Conservation (phyloP, 345 rosid species). For the Hibiscus mutabilis region DNA sequence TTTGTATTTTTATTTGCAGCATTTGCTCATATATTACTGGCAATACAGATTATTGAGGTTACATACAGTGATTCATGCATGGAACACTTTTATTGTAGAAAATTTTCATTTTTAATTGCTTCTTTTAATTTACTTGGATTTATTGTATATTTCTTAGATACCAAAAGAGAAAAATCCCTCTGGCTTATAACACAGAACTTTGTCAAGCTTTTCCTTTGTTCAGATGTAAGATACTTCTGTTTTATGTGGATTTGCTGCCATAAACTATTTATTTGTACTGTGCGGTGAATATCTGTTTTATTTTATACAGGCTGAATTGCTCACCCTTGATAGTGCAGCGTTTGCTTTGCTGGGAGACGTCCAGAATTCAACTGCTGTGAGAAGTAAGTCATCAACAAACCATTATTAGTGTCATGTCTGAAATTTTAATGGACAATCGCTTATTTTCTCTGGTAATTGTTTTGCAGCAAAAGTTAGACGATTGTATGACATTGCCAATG, state of each 20-base stretch:
- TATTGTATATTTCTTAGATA: constrained; percentile 26
- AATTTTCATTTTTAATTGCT: neutral
- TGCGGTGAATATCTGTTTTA: constrained; percentile 2
- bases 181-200: constrained; percentile 69
- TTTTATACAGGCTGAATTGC: constrained; percentile 41
- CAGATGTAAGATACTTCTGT: constrained; percentile 45
- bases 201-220: constrained; percentile 77
- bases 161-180: constrained; percentile 60
- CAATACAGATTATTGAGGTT: neutral
- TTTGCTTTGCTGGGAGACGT: constrained; percentile 49
- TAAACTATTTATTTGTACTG: neutral
- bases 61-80: neutral
- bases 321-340: constrained; percentile 67
- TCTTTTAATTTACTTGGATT: neutral
- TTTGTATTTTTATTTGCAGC: neutral
- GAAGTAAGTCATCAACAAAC: constrained; percentile 37
- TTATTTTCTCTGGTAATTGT: constrained; percentile 12
- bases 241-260: neutral
- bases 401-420: constrained; percentile 7
- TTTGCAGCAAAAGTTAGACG: constrained; percentile 78
- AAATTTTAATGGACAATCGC: constrained; percentile 9
- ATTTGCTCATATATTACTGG: neutral
- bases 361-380: constrained; percentile 46
- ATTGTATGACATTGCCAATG: constrained; percentile 80
- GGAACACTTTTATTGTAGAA: neutral